phyloP scores from a whole-genome alignment of 306 rosid genomes.

The Vicia sativa region DNA sequence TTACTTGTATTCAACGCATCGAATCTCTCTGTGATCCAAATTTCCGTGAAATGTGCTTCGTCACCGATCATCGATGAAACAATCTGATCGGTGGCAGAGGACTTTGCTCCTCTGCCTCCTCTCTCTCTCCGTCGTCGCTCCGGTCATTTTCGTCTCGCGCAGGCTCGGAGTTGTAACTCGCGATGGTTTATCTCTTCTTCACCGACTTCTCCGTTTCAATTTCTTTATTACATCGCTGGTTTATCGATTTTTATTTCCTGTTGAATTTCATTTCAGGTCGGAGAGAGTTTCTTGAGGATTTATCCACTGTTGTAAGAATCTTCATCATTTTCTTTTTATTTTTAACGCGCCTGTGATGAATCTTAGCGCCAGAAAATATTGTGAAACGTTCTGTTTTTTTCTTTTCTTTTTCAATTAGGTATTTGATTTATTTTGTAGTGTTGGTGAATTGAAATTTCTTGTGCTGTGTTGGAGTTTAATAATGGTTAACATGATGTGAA shows the following conservation, averaged over 20 bases:
- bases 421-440: background rate
- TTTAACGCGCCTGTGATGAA: constrained; percentile 16
- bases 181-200: constrained; percentile 45
- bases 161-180: constrained; percentile 52
- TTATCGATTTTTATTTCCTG: constrained; percentile 38
- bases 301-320: constrained; percentile 74
- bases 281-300: constrained; percentile 67
- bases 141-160: constrained; percentile 65
- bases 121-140: constrained; percentile 79
- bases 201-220: background rate
- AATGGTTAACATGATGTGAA: background rate
- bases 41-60: constrained; percentile 57
- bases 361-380: constrained; percentile 12
- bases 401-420: background rate
- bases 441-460: constrained; percentile 29
- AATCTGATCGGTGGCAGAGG: constrained; percentile 83
- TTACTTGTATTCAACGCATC: constrained; percentile 57
- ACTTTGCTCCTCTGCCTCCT: constrained; percentile 83
- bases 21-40: constrained; percentile 49
- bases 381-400: background rate
- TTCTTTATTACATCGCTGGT: background rate
- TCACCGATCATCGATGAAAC: constrained; percentile 68
- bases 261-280: constrained; percentile 55
- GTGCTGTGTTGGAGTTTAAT: constrained; percentile 28
- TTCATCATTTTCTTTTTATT: constrained; percentile 15